Percentiles rank a stretch among this genome's conserved stretches.
Evolutionary conservation across 2,329 filamentous ascomycete species (phyloP).

Genomic region (Teratosphaeriaceae sp.): DNA sequence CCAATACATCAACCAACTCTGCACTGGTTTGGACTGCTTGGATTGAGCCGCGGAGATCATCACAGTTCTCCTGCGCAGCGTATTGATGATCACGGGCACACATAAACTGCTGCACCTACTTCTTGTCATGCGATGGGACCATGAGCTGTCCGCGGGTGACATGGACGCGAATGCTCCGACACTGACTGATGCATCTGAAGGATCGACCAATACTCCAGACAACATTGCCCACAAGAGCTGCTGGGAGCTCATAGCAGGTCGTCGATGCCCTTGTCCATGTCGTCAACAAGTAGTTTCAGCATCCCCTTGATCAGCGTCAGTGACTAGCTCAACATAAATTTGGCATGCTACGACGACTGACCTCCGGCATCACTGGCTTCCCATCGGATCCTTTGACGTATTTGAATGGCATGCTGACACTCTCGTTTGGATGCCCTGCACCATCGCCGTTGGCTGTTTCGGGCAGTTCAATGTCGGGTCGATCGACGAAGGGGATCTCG

Average conservation of each 20-base stretch:
- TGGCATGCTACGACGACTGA: slow-evolving; percentile 34
- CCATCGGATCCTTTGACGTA: slow-evolving; percentile 70
- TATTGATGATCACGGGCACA: too few relatives aligned
- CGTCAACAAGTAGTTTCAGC: slow-evolving; percentile 86
- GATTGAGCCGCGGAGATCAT: too few relatives aligned
- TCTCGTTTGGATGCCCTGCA: slow-evolving; percentile 57
- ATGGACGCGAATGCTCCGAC: too few relatives aligned
- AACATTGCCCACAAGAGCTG: too few relatives aligned
- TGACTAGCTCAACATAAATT: not conserved
- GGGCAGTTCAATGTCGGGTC: slow-evolving; percentile 75
- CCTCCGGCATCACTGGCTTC: slow-evolving; percentile 84
- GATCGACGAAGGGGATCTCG: slow-evolving; percentile 75
- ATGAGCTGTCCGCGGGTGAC: too few relatives aligned
- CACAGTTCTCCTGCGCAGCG: too few relatives aligned
- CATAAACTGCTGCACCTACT: too few relatives aligned
- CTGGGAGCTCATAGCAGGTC: slow-evolving; percentile 69
- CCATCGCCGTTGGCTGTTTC: slow-evolving; percentile 47
- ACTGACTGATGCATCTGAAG: too few relatives aligned
- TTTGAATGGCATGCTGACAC: slow-evolving; percentile 95
- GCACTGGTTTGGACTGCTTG: too few relatives aligned
- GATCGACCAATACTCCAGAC: too few relatives aligned
- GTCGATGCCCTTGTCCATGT: slow-evolving; percentile 85
- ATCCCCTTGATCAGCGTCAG: slow-evolving; percentile 61
- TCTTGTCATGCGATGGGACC: too few relatives aligned
- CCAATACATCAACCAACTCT: too few relatives aligned